A percentile compares a stretch with the other conserved stretches of the same genome.
phyloP scores from a whole-genome alignment of 345 rosid species.

The Eucalyptus marginata region DNA sequence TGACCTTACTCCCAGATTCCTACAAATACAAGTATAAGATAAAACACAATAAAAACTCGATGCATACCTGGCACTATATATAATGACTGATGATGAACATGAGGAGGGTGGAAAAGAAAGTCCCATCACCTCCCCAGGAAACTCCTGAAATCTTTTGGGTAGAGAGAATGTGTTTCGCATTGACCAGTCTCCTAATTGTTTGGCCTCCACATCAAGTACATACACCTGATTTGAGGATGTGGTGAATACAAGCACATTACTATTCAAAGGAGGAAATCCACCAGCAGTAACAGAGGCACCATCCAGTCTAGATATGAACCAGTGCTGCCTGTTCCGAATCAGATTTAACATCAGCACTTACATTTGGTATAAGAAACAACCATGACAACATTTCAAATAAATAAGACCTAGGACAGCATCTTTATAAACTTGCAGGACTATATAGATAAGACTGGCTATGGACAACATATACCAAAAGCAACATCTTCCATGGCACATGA shows the following conservation, averaged over 20 bases:
- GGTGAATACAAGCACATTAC: conserved; percentile 59
- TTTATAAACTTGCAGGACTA: neutral
- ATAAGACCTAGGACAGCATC: neutral
- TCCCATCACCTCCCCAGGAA: conserved; percentile 94
- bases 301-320: conserved; percentile 88
- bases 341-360: neutral
- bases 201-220: conserved; percentile 85
- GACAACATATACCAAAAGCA: neutral
- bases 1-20: neutral
- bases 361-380: neutral
- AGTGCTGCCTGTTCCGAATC: conserved; percentile 64
- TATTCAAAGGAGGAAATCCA: conserved; percentile 72
- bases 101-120: conserved; percentile 62
- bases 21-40: neutral
- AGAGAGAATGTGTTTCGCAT: conserved; percentile 38
- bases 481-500: neutral
- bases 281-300: conserved; percentile 91
- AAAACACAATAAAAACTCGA: neutral
- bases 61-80: conserved; percentile 80
- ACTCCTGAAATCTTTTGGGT: conserved; percentile 81
- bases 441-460: neutral
- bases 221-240: conserved; percentile 82
- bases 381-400: neutral
- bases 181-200: conserved; percentile 91
- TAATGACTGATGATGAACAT: conserved; percentile 43